Evolutionary conservation across 768 basidiomycete genomes (phyloP), one percentile per base, ranked within the genome.

Genomic region (Tylopilus felleus): DNA sequence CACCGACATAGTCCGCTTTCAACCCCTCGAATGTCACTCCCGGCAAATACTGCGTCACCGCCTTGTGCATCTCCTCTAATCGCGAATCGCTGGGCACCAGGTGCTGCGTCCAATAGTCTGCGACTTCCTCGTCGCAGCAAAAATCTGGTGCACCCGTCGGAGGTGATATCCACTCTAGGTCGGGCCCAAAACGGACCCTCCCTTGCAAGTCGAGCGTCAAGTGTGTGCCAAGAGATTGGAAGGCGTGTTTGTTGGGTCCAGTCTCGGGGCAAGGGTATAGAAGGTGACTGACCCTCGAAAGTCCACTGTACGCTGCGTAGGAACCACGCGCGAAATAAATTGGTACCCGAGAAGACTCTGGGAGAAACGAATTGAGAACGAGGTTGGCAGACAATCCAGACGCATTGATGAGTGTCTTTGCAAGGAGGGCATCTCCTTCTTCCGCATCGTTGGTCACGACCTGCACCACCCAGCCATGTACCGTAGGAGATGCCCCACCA

Each of bases 201-300:
- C 90, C 89, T 45, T 86, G 80, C 56, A 98, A 65, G 68, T 94
- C 92, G 40, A 98, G 73, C 25, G 93, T 93, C 23, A 98, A 76
- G 72, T 98, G 97, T 12, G 93, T 95, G 4, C 97, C 96, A 8
- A 98, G 77, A 4, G 90, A 89, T 55, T 90, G 86, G 65, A 96
- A 90, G 8, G 82, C 78, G 48, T 86, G 79, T 4, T 73, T 77
- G 53, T 76, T 78, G 36, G 75, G 74, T 9, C 80, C 81, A 10
- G 77, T 80, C 49, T 83, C 78, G 5, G 96, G 94, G 57, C 90
- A 94, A 3, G 96, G 95, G 72, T 99, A 98, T 64, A 99, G 84
- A 55, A 99, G 81, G 59, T 85, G 86, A 4, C 77, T 78, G 51
- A 97, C 76, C 13, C 77, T 68, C 14, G 77, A 71, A 39, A 87